Evolutionary conservation across 2,329 filamentous ascomycete genomes (phyloP), one percentile per base, ranked within the genome.

Genomic region (Colletotrichum ledebouriae): DNA sequence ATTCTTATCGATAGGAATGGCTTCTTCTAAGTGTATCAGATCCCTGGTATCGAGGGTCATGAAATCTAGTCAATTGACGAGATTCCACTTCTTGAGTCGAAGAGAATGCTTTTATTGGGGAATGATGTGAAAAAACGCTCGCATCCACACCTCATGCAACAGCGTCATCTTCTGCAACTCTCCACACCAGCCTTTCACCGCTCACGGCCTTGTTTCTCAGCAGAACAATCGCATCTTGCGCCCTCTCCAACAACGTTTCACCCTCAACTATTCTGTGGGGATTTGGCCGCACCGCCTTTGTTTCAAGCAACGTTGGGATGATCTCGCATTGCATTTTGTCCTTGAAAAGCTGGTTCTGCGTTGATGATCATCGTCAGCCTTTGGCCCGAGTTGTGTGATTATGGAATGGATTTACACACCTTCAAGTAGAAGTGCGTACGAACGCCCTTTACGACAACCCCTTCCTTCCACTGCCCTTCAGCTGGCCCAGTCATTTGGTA

Each of bases 281-380:
- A 67, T 84, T 83, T 0, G 83, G 82, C 59, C 75, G 70, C 33
- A 85, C 73, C 3, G 79, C 49, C 0, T 80, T 79, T 13, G 78
- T 72, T 6, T 77, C 78, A 20, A 85, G 70, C 70, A 89, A 71
- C 0, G 79, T 72, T 2, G 85, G 85, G 73, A 90, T 82, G 59
- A 89, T 86, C 13, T 86, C 84, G 0, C 83, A 76, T 72, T 88
- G 85, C 41, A 88, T 75, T 57, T 86, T 82, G 53, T 87, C 76
- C 67, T 83, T 86, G 76, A 88, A 85, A 49, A 85, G 81, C 15
- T 83, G 78, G 69, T 90, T 88, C 84, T 89, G 44, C 0, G 7
- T 2, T 2, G 33, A 9, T 33, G 6, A 13, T n/a, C 17, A 34
- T 9, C 15, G 9, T 39, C 10, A 34, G 11, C 29, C 29, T 29